Evolutionary conservation across 2,329 filamentous ascomycete genomes (phyloP), one percentile per base, ranked within the genome.

Genomic region (Aspergillus glaucus): DNA sequence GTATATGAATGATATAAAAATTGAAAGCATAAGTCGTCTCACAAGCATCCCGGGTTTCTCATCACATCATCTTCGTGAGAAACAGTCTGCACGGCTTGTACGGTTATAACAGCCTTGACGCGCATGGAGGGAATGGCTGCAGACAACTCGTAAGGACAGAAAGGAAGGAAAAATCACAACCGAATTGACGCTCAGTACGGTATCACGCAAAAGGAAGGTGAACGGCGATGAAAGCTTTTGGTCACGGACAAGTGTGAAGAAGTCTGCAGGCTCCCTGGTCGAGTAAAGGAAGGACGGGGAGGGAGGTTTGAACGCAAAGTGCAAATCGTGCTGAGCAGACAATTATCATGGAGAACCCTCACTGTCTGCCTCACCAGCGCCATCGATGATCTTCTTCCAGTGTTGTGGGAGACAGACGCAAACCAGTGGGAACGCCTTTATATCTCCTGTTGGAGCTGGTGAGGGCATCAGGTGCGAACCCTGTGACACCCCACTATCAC

Each of bases 351-450:
- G 49, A 44, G 46, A 50, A 41, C 44, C 58, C 32, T 62, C 62
- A 34, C 63, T 61, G 45, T 57, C 61, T 50, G 62, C 56, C 49
- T 96, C 91, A 50, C 90, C 89, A 55, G 26, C 44, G 2, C 44
- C 44, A 15, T 97, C 92, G 59, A 97, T 95, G 2, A 92, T 97
- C 73, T 93, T 95, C 63, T 85, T 84, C 92, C 92, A 98, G 69
- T 96, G 91, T 63, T 95, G 88, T 22, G 92, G 93, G 28, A 95
- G 75, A 69, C 93, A 97, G 39, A 97, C 89, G 64, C 92, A 98
- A 44, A 98, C 92, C 54, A 98, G 78, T 22, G 93, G 93, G 78
- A 97, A 97, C 28, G 93, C 93, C 70, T 97, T 97, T 75, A 97
- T 93, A 67, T 97, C 92, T 51, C 88, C 88, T 49, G 79, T 76